Evolutionary conservation across 805 yeast species (phyloP), one percentile per base, ranked within the genome.

Genomic region (Lipomyces spencermartinsiae): DNA sequence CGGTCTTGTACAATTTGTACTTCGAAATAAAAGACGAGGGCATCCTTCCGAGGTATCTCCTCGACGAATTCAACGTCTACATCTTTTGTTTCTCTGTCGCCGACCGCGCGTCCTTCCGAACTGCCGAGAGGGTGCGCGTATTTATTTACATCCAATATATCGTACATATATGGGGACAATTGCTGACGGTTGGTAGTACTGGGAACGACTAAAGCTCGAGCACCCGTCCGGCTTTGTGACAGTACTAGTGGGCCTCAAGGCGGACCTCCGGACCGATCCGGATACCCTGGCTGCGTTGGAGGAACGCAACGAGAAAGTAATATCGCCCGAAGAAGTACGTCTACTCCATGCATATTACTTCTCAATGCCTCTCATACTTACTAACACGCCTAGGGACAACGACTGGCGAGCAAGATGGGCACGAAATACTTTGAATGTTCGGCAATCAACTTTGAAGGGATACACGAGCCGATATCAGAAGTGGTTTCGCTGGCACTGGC

Each of bases 11-110:
- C 49, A 43, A 43, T 43, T 19, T 43, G 22, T 43, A 43, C 49
- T 43, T 43, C n/a, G 22, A 43, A n/a, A 43, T 16, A n/a, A 43
- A 16, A 43, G 9, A 16, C 16, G n/a, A 43, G 3, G 49, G 10
- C 22, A 43, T 16, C 7, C 49, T 43, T 19, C 49, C 49, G n/a
- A 43, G 16, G n/a, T 43, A 43, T 19, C n/a, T 43, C 19, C 49
- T 43, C 8, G 49, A 43, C 19, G 49, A 43, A 43, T 43, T 43
- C 49, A 43, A 43, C n/a, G 49, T 43, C 49, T 43, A 43, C n/a
- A 43, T 43, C 4, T 43, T 43, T 43, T 43, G 49, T 43, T 43
- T 43, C 22, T 43, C 49, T 43, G 49, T 43, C 49, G 7, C n/a
- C n/a, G 49, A 43, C 49, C 49, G 22, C 22, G 49, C 16, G 49